These are phyloP conservation scores for Spergularia bocconei DNA, from an alignment of 148 eudicot genomes.

Conservation along the genomic window DNA sequence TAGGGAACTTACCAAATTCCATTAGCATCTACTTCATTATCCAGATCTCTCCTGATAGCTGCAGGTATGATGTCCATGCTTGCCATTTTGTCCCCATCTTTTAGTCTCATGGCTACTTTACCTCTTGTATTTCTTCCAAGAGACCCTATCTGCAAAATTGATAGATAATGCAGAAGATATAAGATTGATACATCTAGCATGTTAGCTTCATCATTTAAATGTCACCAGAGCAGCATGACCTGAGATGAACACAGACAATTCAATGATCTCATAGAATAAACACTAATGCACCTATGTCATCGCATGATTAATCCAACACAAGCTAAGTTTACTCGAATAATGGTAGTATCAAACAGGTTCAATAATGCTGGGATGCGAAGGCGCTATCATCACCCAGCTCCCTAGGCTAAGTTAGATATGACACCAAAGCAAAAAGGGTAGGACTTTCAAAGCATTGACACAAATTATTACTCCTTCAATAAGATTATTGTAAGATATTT, in stretches of 20 bases:
- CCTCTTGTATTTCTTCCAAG: constrained; percentile 89
- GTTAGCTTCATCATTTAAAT: constrained; percentile 8
- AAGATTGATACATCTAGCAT: background rate
- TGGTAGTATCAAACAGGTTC: too few species aligned
- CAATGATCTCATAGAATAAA: background rate
- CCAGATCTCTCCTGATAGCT: constrained; percentile 44
- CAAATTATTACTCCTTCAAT: background rate
- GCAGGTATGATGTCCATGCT: constrained; percentile 90
- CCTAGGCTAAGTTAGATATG: too few species aligned
- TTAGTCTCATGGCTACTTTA: constrained; percentile 80
- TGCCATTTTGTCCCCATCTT: constrained; percentile 77
- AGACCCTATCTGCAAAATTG: constrained; percentile 66
- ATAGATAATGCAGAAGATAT: constrained; percentile 3
- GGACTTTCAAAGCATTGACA: background rate
- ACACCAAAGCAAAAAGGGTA: too few species aligned
- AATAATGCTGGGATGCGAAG: too few species aligned
- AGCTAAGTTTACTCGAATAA: too few species aligned
- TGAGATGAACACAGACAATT: background rate
- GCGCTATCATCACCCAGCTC: too few species aligned
- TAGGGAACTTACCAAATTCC: constrained; percentile 51
- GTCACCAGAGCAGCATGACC: constrained; percentile 10
- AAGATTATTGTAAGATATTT: background rate
- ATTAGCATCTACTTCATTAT: constrained; percentile 37
- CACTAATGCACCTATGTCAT: background rate
- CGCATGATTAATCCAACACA: background rate